Conservation (phyloP, 2,329 filamentous ascomycete species). For the Chaetomiaceae sp. region DNA sequence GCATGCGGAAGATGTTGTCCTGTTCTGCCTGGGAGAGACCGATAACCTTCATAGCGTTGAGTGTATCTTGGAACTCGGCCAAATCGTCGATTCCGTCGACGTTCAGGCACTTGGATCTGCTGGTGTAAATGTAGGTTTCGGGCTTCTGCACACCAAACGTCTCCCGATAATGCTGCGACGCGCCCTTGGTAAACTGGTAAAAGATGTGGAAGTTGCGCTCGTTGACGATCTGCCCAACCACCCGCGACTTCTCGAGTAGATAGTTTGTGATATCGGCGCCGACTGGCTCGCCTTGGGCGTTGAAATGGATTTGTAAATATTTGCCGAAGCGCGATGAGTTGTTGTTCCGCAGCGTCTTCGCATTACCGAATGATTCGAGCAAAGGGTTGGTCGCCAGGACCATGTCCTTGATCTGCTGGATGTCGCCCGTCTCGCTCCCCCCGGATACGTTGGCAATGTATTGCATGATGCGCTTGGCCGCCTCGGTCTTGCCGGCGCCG, state of each 20-base stretch:
- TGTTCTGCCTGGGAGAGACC: constrained; percentile 84
- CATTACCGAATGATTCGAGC: constrained; percentile 96
- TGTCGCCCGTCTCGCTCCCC: constrained; percentile 75
- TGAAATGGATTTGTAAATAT: constrained; percentile 97
- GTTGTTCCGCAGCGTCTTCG: constrained; percentile 96
- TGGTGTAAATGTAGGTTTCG: constrained; percentile 90
- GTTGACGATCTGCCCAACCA: constrained; percentile 90
- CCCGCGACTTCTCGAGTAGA: constrained; percentile 88
- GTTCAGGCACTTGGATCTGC: constrained; percentile 88
- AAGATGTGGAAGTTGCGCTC: constrained; percentile 99
- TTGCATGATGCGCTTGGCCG: constrained; percentile 98
- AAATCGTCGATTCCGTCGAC: constrained; percentile 91
- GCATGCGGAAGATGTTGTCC: constrained; percentile 93
- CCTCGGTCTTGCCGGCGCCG: constrained; percentile 96
- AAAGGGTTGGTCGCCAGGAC: constrained; percentile 96
- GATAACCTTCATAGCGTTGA: constrained; percentile 93
- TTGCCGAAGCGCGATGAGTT: constrained; percentile 98
- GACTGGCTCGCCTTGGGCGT: constrained; percentile 81
- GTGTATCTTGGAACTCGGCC: constrained; percentile 81
- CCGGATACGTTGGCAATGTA: constrained; percentile 98
- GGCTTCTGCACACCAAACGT: constrained; percentile 88
- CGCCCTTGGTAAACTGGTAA: constrained; percentile 96
- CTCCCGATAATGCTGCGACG: constrained; percentile 79
- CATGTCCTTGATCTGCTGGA: constrained; percentile 98
- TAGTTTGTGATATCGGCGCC: constrained; percentile 99